phyloP scores from a whole-genome alignment of 192 early-diverging fungal genomes.

The Backusella luteola region DNA sequence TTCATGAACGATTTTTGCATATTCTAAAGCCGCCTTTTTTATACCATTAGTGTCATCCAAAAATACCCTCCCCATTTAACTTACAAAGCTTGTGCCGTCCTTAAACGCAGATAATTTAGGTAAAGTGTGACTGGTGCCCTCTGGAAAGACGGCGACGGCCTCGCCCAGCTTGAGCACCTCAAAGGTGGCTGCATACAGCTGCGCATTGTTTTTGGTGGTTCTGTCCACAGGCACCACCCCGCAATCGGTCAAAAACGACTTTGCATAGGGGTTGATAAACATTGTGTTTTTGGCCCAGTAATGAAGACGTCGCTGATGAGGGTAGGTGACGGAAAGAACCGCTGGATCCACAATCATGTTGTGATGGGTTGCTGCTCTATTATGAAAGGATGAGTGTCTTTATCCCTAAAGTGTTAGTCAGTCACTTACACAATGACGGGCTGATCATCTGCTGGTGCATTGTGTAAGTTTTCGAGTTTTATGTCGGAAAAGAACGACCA shows the following conservation, averaged over 20 bases:
- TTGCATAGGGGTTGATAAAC: constrained; percentile 36
- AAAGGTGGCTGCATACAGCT: constrained; percentile 41
- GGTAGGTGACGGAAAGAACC: constrained; percentile 38
- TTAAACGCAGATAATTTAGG: constrained; percentile 39
- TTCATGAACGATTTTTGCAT: constrained; percentile 37
- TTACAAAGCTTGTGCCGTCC: constrained; percentile 50
- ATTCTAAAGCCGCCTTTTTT: constrained; percentile 47
- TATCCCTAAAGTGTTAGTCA: too few species aligned
- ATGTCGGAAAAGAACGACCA: constrained; percentile 44
- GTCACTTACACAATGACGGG: constrained; percentile 38
- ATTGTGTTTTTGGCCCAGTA: constrained; percentile 55
- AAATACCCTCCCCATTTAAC: neutral
- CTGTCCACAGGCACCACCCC: constrained; percentile 54
- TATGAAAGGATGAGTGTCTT: neutral
- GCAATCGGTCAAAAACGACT: constrained; percentile 27
- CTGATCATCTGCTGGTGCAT: constrained; percentile 34
- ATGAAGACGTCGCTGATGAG: constrained; percentile 41
- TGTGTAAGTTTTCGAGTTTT: constrained; percentile 29
- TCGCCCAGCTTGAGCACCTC: constrained; percentile 44
- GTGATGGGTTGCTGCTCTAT: constrained; percentile 41
- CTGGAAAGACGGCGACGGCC: constrained; percentile 49
- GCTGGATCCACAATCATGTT: constrained; percentile 56
- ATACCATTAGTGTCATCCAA: too few species aligned
- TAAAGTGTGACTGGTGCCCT: constrained; percentile 46
- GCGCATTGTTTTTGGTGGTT: constrained; percentile 45